These are phyloP conservation scores for Caloboletus inedulis DNA, from an alignment of 1,284 basidiomycete genomes.

Conservation along the genomic window DNA sequence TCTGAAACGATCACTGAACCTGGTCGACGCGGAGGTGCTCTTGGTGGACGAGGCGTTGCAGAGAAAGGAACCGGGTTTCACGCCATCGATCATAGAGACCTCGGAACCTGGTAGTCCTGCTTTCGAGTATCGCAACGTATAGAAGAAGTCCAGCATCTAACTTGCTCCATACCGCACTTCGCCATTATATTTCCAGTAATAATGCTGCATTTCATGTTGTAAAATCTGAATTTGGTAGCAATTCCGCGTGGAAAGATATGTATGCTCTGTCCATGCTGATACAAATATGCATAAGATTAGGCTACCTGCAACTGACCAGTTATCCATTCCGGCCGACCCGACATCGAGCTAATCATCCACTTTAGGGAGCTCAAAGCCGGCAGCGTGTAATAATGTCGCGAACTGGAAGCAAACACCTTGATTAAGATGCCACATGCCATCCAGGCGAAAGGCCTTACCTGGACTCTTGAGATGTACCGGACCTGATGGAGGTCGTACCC, in stretches of 20 bases:
- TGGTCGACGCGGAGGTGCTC: conserved; percentile 53
- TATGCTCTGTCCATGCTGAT: not conserved
- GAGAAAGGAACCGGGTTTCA: conserved; percentile 59
- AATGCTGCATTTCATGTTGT: not conserved
- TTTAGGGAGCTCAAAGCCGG: conserved; percentile 45
- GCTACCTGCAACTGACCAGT: not conserved
- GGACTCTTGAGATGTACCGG: conserved; percentile 79
- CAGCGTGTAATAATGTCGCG: conserved; percentile 49
- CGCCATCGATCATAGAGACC: conserved; percentile 68
- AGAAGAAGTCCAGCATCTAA: conserved; percentile 11
- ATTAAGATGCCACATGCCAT: not conserved
- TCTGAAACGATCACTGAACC: conserved; percentile 78
- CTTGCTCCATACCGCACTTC: not conserved
- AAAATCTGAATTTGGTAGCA: not conserved
- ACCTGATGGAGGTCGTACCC: conserved; percentile 83
- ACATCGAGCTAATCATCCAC: not conserved
- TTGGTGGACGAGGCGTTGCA: conserved; percentile 44
- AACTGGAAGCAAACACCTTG: conserved; percentile 35
- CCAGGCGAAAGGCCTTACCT: conserved; percentile 44
- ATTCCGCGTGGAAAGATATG: not conserved
- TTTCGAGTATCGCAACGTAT: conserved; percentile 79
- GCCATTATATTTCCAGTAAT: not conserved
- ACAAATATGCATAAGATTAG: conserved; percentile 20
- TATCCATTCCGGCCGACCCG: not conserved
- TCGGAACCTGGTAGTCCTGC: conserved; percentile 88